Percentiles rank a stretch among this genome's conserved stretches.
Evolutionary conservation across 169 alveolate species (phyloP).

Genomic region (Fabrea salina): DNA sequence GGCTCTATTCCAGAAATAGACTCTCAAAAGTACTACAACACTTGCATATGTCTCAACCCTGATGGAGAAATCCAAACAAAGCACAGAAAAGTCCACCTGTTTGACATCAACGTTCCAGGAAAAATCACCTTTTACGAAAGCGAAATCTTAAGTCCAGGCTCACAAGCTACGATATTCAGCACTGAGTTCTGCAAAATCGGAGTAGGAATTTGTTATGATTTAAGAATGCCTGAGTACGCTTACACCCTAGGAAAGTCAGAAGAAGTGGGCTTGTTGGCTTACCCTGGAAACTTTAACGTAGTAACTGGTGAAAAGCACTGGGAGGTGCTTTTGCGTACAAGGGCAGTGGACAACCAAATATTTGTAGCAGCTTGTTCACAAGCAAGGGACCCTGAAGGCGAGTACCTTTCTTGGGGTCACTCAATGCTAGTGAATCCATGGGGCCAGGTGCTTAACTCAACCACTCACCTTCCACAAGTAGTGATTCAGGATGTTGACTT

Average conservation of each 20-base stretch:
- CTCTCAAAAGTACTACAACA: slow-evolving; percentile 63
- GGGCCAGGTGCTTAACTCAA: slow-evolving; percentile 62
- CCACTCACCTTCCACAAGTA: neutral
- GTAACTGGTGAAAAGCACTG: slow-evolving; percentile 87
- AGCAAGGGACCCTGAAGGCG: slow-evolving; percentile 66
- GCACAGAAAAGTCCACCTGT: slow-evolving; percentile 86
- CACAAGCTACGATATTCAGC: slow-evolving; percentile 51
- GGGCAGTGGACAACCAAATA: slow-evolving; percentile 87
- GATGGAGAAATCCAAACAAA: slow-evolving; percentile 67
- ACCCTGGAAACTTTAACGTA: slow-evolving; percentile 86
- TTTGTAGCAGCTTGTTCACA: slow-evolving; percentile 78
- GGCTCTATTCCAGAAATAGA: slow-evolving; percentile 82
- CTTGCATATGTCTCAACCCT: slow-evolving; percentile 63
- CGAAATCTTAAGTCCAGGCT: slow-evolving; percentile 58
- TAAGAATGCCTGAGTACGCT: slow-evolving; percentile 89
- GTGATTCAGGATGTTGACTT: slow-evolving; percentile 5
- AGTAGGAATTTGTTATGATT: slow-evolving; percentile 89
- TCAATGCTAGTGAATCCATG: slow-evolving; percentile 75
- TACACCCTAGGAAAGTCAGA: slow-evolving; percentile 55
- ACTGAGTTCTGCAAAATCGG: slow-evolving; percentile 78
- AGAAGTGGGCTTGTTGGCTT: slow-evolving; percentile 79
- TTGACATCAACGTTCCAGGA: slow-evolving; percentile 88
- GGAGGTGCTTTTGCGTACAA: slow-evolving; percentile 76
- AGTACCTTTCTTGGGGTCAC: slow-evolving; percentile 77
- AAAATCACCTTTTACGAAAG: slow-evolving; percentile 53